Percentiles rank a stretch among this genome's conserved stretches.
Conservation (phyloP, 352 stramenopile genomes). For the Aphanomyces astaci region DNA sequence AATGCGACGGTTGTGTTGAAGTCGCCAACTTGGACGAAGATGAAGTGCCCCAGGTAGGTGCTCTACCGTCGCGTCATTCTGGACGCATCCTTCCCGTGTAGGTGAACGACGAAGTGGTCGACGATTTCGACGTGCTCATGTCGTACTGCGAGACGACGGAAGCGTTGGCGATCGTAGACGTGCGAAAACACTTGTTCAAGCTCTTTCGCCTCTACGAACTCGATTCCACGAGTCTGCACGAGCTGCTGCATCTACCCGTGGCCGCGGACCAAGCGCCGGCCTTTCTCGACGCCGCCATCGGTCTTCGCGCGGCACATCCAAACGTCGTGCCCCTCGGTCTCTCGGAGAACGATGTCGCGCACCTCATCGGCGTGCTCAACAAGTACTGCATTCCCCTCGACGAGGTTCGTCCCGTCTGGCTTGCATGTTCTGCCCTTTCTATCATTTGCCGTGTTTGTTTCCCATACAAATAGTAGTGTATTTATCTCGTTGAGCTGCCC, state of each 20-base stretch:
- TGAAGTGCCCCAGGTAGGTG: neutral
- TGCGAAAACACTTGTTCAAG: conserved; percentile 18
- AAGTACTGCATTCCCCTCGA: conserved; percentile 71
- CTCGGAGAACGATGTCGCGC: conserved; percentile 49
- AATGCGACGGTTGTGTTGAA: conserved; percentile 7
- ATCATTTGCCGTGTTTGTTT: no score
- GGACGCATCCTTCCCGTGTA: neutral
- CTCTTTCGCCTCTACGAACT: neutral
- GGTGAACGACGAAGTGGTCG: neutral
- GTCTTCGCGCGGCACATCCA: conserved; percentile 37
- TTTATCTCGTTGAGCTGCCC: no score
- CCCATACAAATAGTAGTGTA: no score
- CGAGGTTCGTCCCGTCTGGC: conserved; percentile 38
- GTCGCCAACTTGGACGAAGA: neutral
- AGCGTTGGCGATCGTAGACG: neutral
- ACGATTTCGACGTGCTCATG: conserved; percentile 12
- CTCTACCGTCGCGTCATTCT: no score
- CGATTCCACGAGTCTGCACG: neutral
- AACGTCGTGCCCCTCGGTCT: conserved; percentile 52
- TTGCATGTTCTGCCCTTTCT: no score
- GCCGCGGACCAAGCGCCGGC: conserved; percentile 18
- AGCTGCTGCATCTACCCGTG: neutral
- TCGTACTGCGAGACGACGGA: neutral
- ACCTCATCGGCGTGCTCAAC: conserved; percentile 61
- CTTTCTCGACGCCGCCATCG: conserved; percentile 33